These are phyloP conservation scores for Hydrangea macrophylla DNA, from an alignment of 148 eudicot genomes.

Conservation along the genomic window DNA sequence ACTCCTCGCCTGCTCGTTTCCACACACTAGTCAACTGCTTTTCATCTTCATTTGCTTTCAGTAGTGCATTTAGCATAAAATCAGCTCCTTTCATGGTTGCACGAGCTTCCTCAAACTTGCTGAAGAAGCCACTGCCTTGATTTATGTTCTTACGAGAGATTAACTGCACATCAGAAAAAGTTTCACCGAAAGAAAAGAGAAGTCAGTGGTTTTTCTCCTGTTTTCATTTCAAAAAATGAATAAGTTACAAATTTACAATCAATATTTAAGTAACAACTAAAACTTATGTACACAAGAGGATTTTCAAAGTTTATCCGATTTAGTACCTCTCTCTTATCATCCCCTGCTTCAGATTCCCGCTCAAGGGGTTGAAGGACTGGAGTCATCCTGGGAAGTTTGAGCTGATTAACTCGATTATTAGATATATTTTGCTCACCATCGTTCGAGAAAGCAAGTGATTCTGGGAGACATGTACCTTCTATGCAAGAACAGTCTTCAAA, in stretches of 20 bases:
- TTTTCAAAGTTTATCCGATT: neutral
- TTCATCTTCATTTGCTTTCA: conserved; percentile 44
- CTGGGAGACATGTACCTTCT: neutral
- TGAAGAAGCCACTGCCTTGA: conserved; percentile 33
- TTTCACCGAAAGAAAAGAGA: neutral
- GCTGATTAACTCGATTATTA: conserved; percentile 11
- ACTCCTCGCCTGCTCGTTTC: conserved; percentile 43
- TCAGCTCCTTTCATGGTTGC: conserved; percentile 55
- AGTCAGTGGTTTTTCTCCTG: neutral
- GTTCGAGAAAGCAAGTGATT: conserved; percentile 9
- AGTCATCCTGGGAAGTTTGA: neutral
- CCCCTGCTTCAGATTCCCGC: conserved; percentile 18
- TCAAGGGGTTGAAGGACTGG: conserved; percentile 7
- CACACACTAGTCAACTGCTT: conserved; percentile 36
- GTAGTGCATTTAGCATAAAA: conserved; percentile 43
- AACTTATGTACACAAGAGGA: neutral
- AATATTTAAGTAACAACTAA: neutral
- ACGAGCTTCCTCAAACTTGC: conserved; percentile 44
- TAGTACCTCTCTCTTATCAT: conserved; percentile 23
- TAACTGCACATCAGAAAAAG: conserved; percentile 21
- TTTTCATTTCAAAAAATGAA: neutral
- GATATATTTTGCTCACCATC: neutral
- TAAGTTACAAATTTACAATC: neutral
- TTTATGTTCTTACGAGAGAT: conserved; percentile 17
- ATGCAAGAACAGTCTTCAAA: conserved; percentile 2